These are phyloP conservation scores for Colletotrichum liaoningense DNA, from an alignment of 2,329 filamentous ascomycete genomes.

Conservation along the genomic window DNA sequence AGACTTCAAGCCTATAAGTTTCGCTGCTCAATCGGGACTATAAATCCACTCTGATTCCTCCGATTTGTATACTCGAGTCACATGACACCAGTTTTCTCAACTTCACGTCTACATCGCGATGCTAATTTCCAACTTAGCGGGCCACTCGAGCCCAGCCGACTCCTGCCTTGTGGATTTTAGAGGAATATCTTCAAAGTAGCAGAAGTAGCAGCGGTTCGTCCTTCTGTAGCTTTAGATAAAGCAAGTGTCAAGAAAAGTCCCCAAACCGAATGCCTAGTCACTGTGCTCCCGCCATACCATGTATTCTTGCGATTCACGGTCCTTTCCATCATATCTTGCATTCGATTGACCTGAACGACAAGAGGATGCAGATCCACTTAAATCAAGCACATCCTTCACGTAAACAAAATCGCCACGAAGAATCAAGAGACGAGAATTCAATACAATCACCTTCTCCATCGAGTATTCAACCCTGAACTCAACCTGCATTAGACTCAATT, in stretches of 20 bases:
- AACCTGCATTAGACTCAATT: not conserved
- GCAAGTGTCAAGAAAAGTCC: no score
- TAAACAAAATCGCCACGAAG: not conserved
- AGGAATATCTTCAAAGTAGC: no score
- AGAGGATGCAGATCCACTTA: rapidly evolving
- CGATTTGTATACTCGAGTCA: not conserved
- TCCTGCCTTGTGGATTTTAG: no score
- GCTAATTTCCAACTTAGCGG: not conserved
- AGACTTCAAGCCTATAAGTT: not conserved
- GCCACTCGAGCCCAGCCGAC: not conserved
- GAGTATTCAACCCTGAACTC: not conserved
- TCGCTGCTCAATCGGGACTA: not conserved
- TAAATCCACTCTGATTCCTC: not conserved
- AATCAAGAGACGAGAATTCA: no score
- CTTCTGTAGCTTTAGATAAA: no score
- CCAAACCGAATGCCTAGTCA: not conserved
- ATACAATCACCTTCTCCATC: not conserved
- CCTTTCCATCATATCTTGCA: not conserved
- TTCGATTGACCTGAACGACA: not conserved
- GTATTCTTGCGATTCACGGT: not conserved
- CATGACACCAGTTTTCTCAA: not conserved
- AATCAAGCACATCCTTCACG: no score
- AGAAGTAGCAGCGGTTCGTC: no score
- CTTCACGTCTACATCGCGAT: not conserved
- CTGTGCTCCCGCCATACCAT: not conserved